Evolutionary conservation across 768 basidiomycete genomes (phyloP), one percentile per base, ranked within the genome.

Genomic region (Lactifluus hygrophoroides): DNA sequence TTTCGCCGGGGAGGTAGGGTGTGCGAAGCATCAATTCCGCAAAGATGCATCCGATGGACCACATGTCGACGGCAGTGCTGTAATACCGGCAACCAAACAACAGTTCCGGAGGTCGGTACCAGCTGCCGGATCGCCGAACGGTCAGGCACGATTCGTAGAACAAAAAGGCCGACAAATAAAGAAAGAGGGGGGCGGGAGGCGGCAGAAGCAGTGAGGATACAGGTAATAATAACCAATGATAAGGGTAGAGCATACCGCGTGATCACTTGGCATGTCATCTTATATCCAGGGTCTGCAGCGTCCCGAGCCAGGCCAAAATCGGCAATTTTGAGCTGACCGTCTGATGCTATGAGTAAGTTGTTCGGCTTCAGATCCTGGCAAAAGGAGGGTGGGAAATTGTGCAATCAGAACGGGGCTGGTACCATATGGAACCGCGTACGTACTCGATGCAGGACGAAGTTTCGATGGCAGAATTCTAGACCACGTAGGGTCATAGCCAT

Each of bases 221-320:
- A n/a, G n/a, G n/a, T n/a, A n/a, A n/a, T n/a, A n/a, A n/a, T n/a
- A n/a, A n/a, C n/a, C n/a, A n/a, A n/a, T n/a, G n/a, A n/a, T n/a
- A n/a, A n/a, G n/a, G n/a, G n/a, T n/a, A n/a, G 34, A 2, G n/a
- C 82, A 53, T 51, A 94, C 93, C 93, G 80, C 17, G 96, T 99
- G 72, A 99, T 97, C 61, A 99, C 95, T 68, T 97, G 94, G 66
- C 87, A 90, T 0, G 96, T 97, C 96, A 99, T 98, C 72, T 92
- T 93, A 68, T 87, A 86, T 3, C 87, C 88, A 25, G 94, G 93
- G 66, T 98, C 96, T 16, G 89, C 91, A 70, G 88, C 95, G 74
- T 99, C 96, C 56, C 96, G 77, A 25, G 96, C 96, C 8, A 99
- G 81, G 80, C 96, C 96, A 70, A 99, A 99, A 82, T 99, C 96